Base-by-base conservation (phyloP, 768 basidiomycete genomes). In the Hemileccinum rubropunctum region DNA sequence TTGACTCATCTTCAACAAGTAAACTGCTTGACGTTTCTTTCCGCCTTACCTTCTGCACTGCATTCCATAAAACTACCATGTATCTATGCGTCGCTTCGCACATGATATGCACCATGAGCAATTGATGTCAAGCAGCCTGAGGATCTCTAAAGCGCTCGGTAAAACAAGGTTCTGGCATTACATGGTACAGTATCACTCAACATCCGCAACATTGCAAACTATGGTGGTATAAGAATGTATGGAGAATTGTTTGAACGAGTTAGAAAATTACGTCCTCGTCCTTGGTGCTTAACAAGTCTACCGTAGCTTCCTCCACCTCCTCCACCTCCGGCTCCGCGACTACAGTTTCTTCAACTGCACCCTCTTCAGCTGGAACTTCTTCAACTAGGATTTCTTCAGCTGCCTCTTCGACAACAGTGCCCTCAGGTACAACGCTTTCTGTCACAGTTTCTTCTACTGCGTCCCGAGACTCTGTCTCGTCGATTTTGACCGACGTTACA, bases 191-290 rank as follows among this genome's bases (percentile, higher is more conserved):
- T 52, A 47, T 42, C 35, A 14, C 39, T 42, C 30, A 10, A 44
- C 23, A 38, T 50, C 21, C 12, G 17, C 21, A 35, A 37, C n/a
- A 33, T 45, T 43, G 40, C 41, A 51, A 42, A 32, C 20, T 49
- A 46, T 15, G 48, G 28, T 53, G 58, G 53, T 53, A 63, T 63
- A 33, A 34, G 39, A 38, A 23, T 27, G 41, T 8, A 41, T 34
- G 32, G 18, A 33, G 27, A 28, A 33, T 18, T 35, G 28, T 27
- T 44, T 11, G 36, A 42, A 26, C 20, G 42, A 7, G 23, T 78
- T 67, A 97, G 75, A 98, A 98, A 67, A 98, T 97, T 42, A 98
- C 82, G 71, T 98, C 95, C 47, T 81, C 82, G 63, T 98, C 95
- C 67, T 92, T 95, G 57, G 82, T 87, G 58, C 82, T 86, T 50